Conservation (phyloP, 495 filamentous ascomycete genomes). For the Aspergillus saccharolyticus region DNA sequence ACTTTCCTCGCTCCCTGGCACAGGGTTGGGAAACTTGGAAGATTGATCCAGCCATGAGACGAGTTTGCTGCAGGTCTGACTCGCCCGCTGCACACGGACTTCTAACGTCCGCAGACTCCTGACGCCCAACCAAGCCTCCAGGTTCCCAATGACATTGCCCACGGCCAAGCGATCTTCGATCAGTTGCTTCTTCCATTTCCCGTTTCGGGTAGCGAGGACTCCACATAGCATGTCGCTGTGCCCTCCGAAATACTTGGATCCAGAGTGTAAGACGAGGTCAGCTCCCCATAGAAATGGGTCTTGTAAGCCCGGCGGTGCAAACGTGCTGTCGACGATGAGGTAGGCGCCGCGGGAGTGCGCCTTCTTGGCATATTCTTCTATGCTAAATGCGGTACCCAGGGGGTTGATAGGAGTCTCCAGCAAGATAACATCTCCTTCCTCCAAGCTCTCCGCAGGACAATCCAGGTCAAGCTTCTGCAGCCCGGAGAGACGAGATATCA, state of each 20-base stretch:
- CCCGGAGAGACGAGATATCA: slow-evolving; percentile 61
- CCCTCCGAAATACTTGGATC: slow-evolving; percentile 86
- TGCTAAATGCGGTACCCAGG: slow-evolving; percentile 62
- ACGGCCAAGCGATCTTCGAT: slow-evolving; percentile 57
- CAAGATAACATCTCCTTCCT: slow-evolving; percentile 70
- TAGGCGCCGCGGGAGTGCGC: slow-evolving; percentile 62
- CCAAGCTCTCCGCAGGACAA: slow-evolving; percentile 44
- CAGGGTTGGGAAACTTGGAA: slow-evolving; percentile 24
- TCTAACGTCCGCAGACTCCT: slow-evolving; percentile 74
- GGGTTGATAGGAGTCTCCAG: slow-evolving; percentile 85
- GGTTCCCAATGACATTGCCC: slow-evolving; percentile 70
- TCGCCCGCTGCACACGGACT: slow-evolving; percentile 65
- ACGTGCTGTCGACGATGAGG: slow-evolving; percentile 76
- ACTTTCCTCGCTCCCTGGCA: slow-evolving; percentile 23
- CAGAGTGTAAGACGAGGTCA: slow-evolving; percentile 78
- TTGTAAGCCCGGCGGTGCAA: slow-evolving; percentile 75
- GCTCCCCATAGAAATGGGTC: slow-evolving; percentile 71
- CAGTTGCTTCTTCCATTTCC: slow-evolving; percentile 49
- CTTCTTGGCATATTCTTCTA: slow-evolving; percentile 55
- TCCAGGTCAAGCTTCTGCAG: slow-evolving; percentile 56
- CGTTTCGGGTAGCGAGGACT: slow-evolving; percentile 54
- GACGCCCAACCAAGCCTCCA: slow-evolving; percentile 82
- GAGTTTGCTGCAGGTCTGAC: slow-evolving; percentile 54
- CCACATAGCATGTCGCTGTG: slow-evolving; percentile 83
- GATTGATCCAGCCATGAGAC: slow-evolving; percentile 58